Evolutionary conservation across 179 eudicot genomes (phyloP), one percentile per base, ranked within the genome.

Genomic region (Patellifolia procumbens): DNA sequence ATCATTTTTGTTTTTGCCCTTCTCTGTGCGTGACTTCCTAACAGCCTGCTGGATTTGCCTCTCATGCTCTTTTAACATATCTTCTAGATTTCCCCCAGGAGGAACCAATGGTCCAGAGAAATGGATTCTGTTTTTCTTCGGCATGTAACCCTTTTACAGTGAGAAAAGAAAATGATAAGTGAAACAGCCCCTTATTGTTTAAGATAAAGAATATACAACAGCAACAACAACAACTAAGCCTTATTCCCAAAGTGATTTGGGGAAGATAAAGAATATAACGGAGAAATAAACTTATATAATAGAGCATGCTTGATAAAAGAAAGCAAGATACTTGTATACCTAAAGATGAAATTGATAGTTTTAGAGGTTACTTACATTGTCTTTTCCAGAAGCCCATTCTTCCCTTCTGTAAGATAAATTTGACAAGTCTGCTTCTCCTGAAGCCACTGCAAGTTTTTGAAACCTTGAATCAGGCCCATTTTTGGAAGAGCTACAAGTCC

Each of bases 51-150:
- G 99, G 72, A 96, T 96, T 74, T 89, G 96, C 78, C 88, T 85
- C 68, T 96, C 98, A 51, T 96, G 99, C 79, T 93, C 97, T 84
- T 88, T 93, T n/a, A 96, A 82, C 98, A 96, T 91, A 52, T 96
- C 99, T 67, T 91, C 99, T 72, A 94, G 83, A 86, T 81, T 93
- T 58, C 94, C 97, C 3, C 97, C 92, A 1, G 91, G 89, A 48
- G 98, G 97, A 83, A 96, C 75, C 76, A 96, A 67, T 32, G 98
- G 99, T 74, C 98, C 97, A 7, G 97, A 96, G 82, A 72, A 90
- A 75, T 82, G 90, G 28, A 96, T 89, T 74, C 97, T 88, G 81
- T 74, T 88, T 70, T 76, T 89, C 88, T 83, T 93, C 0, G 89
- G 83, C 39, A 78, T 68, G 71, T 82, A 83, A 53, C 81, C 92